These are phyloP conservation scores for Wallacemonas rigidus DNA, from an alignment of 208 protist genomes.

Conservation along the genomic window DNA sequence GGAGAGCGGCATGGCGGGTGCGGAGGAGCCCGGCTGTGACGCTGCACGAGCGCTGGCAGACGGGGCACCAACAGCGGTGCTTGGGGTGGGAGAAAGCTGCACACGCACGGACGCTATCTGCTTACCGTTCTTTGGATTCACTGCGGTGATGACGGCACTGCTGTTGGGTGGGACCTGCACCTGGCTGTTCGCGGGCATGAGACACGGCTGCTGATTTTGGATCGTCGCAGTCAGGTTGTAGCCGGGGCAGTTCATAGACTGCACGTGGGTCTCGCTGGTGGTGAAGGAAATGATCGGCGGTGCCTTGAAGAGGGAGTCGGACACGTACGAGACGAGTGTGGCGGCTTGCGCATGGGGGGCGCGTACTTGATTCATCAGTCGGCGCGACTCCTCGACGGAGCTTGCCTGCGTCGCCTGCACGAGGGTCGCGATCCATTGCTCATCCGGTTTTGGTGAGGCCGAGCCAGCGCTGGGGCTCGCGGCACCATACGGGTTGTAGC, in stretches of 20 bases:
- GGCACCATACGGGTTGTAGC: conserved; percentile 18
- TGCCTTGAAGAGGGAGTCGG: conserved; percentile 50
- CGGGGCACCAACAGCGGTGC: conserved; percentile 1
- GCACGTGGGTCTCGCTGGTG: conserved; percentile 28
- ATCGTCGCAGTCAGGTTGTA: conserved; percentile 54
- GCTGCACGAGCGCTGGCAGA: neutral
- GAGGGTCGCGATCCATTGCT: conserved; percentile 62
- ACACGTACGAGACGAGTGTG: conserved; percentile 57
- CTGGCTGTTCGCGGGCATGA: conserved; percentile 42
- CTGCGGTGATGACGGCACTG: conserved; percentile 42
- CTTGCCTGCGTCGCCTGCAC: conserved; percentile 43
- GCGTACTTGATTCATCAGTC: conserved; percentile 40
- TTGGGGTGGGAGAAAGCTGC: conserved; percentile 25
- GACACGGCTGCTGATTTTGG: conserved; percentile 43
- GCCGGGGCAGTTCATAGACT: conserved; percentile 59
- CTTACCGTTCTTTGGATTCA: conserved; percentile 37
- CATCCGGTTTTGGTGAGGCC: conserved; percentile 15
- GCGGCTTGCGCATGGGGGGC: conserved; percentile 40
- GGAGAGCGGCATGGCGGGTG: neutral
- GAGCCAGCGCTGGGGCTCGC: neutral
- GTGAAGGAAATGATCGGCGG: conserved; percentile 66
- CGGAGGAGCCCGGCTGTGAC: conserved; percentile 8
- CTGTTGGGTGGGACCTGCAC: conserved; percentile 38
- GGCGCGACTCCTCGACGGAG: conserved; percentile 45
- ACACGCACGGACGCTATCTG: conserved; percentile 44